Conservation (phyloP, 2,329 filamentous ascomycete genomes). For the Bisporella sp. region DNA sequence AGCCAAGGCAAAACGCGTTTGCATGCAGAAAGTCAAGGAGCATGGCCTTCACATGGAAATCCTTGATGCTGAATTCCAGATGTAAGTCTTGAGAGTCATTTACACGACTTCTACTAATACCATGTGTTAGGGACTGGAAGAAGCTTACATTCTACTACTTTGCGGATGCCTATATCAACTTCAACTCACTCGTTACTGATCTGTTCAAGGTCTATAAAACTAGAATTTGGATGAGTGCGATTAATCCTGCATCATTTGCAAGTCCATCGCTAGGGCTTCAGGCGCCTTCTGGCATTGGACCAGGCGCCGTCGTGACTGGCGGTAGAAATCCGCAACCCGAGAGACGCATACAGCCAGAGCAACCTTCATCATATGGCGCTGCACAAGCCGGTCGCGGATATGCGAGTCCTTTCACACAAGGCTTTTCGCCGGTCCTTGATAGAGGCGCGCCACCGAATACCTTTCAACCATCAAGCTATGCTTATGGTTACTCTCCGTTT, state of each 20-base stretch:
- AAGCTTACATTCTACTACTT: conserved; percentile 99
- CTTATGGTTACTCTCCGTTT: conserved; percentile 37
- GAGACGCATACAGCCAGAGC: conserved; percentile 35
- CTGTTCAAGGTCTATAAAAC: conserved; percentile 99
- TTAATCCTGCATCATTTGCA: conserved; percentile 93
- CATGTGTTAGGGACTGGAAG: conserved; percentile 76
- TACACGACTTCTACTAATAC: conserved; percentile 14
- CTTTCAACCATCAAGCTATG: conserved; percentile 34
- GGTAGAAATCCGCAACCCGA: conserved; percentile 32
- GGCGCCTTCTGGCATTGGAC: conserved; percentile 59
- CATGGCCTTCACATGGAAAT: conserved; percentile 98
- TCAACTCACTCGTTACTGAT: conserved; percentile 94
- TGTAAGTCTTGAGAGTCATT: conserved; percentile 53
- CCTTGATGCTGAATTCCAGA: conserved; percentile 95
- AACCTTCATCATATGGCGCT: conserved; percentile 23
- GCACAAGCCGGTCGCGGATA: conserved; percentile 19
- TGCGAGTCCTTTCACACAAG: conserved; percentile 36
- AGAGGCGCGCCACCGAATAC: conserved; percentile 30
- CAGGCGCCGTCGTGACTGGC: conserved; percentile 52
- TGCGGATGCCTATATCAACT: conserved; percentile 96
- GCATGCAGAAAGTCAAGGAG: conserved; percentile 93
- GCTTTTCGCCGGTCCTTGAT: conserved; percentile 36
- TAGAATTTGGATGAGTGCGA: conserved; percentile 98
- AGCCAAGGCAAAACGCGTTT: conserved; percentile 93
- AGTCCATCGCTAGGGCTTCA: conserved; percentile 68